Conservation (phyloP, 2,329 filamentous ascomycete species). For the Clarireedia homoeocarpa region DNA sequence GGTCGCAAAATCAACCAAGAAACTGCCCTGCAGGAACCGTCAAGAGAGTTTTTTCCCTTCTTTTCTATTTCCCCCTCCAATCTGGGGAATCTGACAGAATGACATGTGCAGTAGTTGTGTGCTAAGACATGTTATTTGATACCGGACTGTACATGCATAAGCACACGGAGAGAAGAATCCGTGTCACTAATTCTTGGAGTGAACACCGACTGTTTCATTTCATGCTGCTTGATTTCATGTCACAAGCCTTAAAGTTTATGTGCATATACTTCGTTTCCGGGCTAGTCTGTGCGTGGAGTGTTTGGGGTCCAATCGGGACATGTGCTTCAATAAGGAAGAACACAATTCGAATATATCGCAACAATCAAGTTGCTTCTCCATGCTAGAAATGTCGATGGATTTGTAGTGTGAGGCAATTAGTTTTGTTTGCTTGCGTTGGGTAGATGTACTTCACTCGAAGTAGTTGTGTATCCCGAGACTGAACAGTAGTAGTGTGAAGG, state of each 20-base stretch:
- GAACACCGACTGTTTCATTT: no score
- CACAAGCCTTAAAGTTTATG: neutral
- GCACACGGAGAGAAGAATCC: no score
- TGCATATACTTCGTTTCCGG: neutral
- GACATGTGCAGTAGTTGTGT: neutral
- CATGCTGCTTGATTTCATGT: no score
- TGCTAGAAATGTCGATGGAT: no score
- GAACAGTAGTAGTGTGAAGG: no score
- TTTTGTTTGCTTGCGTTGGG: no score
- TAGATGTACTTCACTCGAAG: no score
- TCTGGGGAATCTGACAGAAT: neutral
- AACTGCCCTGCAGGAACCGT: neutral
- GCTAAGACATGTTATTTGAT: no score
- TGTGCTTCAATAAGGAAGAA: neutral
- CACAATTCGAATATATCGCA: neutral
- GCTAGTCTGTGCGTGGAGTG: slow-evolving; percentile 7
- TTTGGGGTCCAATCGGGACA: slow-evolving; percentile 3
- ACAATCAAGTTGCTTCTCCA: neutral
- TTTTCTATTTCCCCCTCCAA: neutral
- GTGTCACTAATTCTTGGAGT: no score
- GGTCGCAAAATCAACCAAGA: neutral
- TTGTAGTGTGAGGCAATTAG: no score
- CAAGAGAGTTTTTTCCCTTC: neutral
- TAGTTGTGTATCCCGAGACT: no score
- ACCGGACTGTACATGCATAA: no score